A percentile compares a stretch with the other conserved stretches of the same genome.
Evolutionary conservation across 148 eudicot genomes (phyloP).

Genomic region (Rhododendron molle): DNA sequence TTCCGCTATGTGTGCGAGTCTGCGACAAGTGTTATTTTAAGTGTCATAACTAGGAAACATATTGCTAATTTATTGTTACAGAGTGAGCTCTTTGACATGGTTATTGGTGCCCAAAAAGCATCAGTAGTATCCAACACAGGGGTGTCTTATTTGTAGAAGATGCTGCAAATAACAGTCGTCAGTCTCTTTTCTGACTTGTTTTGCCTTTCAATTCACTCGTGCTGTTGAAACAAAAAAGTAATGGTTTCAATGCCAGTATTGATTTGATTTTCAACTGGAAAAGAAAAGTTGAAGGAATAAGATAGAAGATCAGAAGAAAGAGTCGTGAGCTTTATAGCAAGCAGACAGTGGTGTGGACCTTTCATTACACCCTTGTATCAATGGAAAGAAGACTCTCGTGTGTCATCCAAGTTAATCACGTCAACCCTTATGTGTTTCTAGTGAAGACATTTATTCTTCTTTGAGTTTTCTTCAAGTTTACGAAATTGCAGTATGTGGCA

Average conservation of each 20-base stretch:
- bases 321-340: not conserved
- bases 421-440: not conserved
- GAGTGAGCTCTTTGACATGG: too few species aligned
- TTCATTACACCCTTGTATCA: not conserved
- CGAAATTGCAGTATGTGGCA: not conserved
- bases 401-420: not conserved
- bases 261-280: not conserved
- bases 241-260: not conserved
- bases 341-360: too few species aligned
- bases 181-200: not conserved
- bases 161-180: not conserved
- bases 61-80: too few species aligned
- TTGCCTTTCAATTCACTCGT: not conserved
- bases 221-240: not conserved
- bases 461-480: not conserved
- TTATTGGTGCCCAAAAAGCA: too few species aligned
- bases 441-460: not conserved
- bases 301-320: not conserved
- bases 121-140: not conserved
- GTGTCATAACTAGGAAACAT: too few species aligned
- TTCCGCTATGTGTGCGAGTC: too few species aligned
- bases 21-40: too few species aligned
- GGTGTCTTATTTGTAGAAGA: not conserved
- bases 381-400: not conserved
- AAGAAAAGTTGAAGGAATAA: not conserved